A percentile compares a stretch with the other conserved stretches of the same genome.
Evolutionary conservation across 2,329 filamentous ascomycete species (phyloP).

Genomic region (Cladophialophora chaetospira): DNA sequence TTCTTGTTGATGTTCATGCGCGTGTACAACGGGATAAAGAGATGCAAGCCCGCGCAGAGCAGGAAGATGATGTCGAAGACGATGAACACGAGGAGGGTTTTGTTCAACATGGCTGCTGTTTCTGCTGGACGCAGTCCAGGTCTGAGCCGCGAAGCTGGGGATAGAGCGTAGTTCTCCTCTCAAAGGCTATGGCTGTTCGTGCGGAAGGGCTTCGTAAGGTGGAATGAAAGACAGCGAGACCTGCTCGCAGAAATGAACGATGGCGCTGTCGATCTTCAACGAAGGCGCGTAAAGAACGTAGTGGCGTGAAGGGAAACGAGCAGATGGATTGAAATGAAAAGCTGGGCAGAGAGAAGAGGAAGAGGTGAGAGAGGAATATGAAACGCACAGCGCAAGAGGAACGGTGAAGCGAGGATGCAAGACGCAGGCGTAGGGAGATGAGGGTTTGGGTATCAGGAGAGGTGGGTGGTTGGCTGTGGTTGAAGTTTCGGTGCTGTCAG

Average conservation of each 20-base stretch:
- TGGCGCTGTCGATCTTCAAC: slow-evolving; percentile 20
- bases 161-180: too few species aligned
- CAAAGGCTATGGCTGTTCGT: too few species aligned
- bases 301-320: slow-evolving; percentile 1
- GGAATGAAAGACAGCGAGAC: slow-evolving; percentile 22
- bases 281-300: slow-evolving; percentile 4
- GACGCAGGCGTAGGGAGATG: slow-evolving; percentile 21
- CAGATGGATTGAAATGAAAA: slow-evolving; percentile 8
- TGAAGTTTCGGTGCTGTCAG: slow-evolving; percentile 21
- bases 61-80: slow-evolving; percentile 56
- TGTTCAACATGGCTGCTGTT: slow-evolving; percentile 43
- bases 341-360: slow-evolving; percentile 12
- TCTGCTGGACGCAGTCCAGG: too few species aligned
- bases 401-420: slow-evolving; percentile 13
- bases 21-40: slow-evolving; percentile 56
- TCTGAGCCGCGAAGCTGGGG: too few species aligned
- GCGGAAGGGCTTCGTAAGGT: background rate
- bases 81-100: slow-evolving; percentile 56
- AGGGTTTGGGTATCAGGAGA: slow-evolving; percentile 21
- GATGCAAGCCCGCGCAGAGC: slow-evolving; percentile 52
- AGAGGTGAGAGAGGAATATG: slow-evolving; percentile 11
- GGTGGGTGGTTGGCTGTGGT: slow-evolving; percentile 20
- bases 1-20: slow-evolving; percentile 45
- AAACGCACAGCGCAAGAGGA: slow-evolving; percentile 20
- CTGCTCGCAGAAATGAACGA: slow-evolving; percentile 24